A percentile compares a stretch with the other conserved stretches of the same genome.
phyloP scores from a whole-genome alignment of 1,284 basidiomycete species.

The Ceratorhiza oryzae-sativae region DNA sequence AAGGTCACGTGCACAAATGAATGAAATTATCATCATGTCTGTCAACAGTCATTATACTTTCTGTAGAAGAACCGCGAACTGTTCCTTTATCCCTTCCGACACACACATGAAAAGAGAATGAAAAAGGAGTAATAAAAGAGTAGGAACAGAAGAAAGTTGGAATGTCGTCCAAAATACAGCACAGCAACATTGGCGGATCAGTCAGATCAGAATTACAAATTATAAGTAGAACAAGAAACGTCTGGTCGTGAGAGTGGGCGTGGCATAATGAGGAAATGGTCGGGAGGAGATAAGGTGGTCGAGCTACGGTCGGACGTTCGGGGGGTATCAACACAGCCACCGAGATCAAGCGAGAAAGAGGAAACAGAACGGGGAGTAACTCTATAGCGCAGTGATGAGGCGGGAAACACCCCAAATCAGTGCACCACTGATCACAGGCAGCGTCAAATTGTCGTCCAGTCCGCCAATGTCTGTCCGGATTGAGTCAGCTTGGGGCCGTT shows the following conservation, averaged over 20 bases:
- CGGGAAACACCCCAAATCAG: constrained; percentile 67
- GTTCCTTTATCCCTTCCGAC: too few species aligned
- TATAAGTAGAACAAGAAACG: neutral
- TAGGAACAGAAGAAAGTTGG: neutral
- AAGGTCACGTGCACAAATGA: neutral
- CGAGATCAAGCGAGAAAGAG: neutral
- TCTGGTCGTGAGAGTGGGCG: neutral
- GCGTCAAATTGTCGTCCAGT: constrained; percentile 91
- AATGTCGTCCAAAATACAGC: constrained; percentile 22
- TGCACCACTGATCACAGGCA: constrained; percentile 89
- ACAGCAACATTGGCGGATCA: constrained; percentile 9
- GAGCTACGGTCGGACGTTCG: constrained; percentile 4
- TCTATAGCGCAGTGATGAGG: constrained; percentile 45
- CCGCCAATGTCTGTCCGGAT: constrained; percentile 49
- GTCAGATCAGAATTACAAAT: constrained; percentile 8
- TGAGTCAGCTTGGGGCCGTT: constrained; percentile 25
- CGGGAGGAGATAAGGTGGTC: constrained; percentile 16
- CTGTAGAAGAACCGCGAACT: neutral
- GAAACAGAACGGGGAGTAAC: neutral
- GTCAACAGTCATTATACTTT: constrained; percentile 5
- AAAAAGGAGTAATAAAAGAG: neutral
- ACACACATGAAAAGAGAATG: neutral
- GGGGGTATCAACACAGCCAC: neutral
- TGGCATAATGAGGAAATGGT: neutral
- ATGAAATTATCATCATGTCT: neutral